phyloP scores from a whole-genome alignment of 225 moss, liverwort and hornwort genomes.

The Sphagnum tenellum region DNA sequence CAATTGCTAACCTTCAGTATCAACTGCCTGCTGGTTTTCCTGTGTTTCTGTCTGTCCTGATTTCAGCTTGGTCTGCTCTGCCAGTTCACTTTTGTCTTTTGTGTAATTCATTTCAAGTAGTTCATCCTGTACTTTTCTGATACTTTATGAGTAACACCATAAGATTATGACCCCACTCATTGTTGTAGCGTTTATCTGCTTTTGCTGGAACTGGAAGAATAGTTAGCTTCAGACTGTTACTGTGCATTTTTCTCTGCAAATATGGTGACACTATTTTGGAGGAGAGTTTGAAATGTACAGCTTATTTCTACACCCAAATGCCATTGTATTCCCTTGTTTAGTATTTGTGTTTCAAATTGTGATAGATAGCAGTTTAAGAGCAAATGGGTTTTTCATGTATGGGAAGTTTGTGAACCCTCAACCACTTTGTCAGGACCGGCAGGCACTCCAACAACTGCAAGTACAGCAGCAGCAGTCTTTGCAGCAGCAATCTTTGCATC shows the following conservation, averaged over 20 bases:
- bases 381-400: too few species aligned
- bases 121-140: background rate
- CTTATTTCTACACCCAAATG: too few species aligned
- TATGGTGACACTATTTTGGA: too few species aligned
- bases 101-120: background rate
- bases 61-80: background rate
- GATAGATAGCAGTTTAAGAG: too few species aligned
- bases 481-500: constrained; percentile 62
- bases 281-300: too few species aligned
- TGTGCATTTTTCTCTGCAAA: too few species aligned
- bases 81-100: background rate
- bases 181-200: background rate
- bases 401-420: too few species aligned
- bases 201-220: background rate
- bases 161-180: background rate
- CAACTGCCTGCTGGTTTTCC: background rate
- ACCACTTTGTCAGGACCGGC: constrained; percentile 24
- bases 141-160: background rate
- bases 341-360: too few species aligned
- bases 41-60: background rate
- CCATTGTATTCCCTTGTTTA: too few species aligned
- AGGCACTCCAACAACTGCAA: constrained; percentile 54
- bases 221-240: too few species aligned
- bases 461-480: constrained; percentile 68
- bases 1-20: too few species aligned